A percentile compares a stretch with the other conserved stretches of the same genome.
Evolutionary conservation across 257 asterid species (phyloP).

Genomic region (Catharanthus roseus): DNA sequence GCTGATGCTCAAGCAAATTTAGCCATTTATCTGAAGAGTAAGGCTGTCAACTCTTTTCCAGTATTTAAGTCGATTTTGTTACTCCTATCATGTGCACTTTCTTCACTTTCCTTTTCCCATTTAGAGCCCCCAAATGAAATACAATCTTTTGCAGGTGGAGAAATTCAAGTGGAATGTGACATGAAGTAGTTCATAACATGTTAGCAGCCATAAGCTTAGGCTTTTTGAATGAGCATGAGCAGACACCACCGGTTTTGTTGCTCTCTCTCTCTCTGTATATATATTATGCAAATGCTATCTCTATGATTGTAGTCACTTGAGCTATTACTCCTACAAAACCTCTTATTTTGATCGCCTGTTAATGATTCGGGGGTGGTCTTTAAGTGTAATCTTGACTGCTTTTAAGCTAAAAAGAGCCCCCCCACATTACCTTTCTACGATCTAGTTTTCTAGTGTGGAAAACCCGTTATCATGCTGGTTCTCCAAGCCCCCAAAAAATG

Average conservation of each 20-base stretch:
- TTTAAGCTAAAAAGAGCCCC: background rate
- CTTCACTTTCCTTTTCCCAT: constrained; percentile 10
- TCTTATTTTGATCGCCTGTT: background rate
- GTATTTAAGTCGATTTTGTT: background rate
- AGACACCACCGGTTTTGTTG: constrained; percentile 15
- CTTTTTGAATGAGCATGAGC: constrained; percentile 20
- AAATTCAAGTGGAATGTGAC: constrained; percentile 65
- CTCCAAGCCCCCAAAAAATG: too few relatives aligned
- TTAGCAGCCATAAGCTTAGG: constrained; percentile 4
- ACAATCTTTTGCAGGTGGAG: constrained; percentile 59
- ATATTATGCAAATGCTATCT: constrained; percentile 10
- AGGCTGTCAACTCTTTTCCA: constrained; percentile 14
- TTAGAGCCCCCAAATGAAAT: background rate
- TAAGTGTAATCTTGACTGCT: background rate
- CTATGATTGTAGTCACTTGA: background rate
- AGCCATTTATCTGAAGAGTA: constrained; percentile 65
- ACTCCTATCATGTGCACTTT: background rate
- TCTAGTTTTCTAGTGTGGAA: too few relatives aligned
- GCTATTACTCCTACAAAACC: background rate
- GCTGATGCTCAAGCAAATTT: constrained; percentile 95
- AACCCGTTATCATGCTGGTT: too few relatives aligned
- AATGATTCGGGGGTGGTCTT: background rate
- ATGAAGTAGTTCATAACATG: constrained; percentile 27
- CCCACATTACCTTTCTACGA: too few relatives aligned
- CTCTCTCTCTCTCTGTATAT: constrained; percentile 16